Percentiles rank a stretch among this genome's conserved stretches.
Evolutionary conservation across 495 filamentous ascomycete species (phyloP).

Genomic region (Cryomyces minteri): DNA sequence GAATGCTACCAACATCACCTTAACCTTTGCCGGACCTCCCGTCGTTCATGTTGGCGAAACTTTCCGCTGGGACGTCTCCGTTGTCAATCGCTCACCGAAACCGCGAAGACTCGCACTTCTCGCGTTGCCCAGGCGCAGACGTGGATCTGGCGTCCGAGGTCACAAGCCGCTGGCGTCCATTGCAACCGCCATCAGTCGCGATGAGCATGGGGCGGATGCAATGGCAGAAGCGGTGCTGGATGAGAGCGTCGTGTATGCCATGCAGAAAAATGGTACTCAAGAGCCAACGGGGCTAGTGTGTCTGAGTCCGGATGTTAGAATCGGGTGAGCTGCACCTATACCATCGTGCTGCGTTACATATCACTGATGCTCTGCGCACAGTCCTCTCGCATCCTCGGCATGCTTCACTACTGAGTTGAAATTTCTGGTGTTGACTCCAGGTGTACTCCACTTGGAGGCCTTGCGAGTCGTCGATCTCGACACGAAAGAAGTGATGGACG

Average conservation of each 20-base stretch:
- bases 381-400: conserved; percentile 53
- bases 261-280: conserved; percentile 55
- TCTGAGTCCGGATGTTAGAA: conserved; percentile 63
- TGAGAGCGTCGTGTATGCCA: conserved; percentile 65
- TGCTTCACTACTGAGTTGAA: conserved; percentile 67
- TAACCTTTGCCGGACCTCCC: conserved; percentile 51
- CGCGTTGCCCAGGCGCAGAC: conserved; percentile 61
- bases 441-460: conserved; percentile 59
- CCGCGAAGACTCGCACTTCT: conserved; percentile 63
- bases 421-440: conserved; percentile 58
- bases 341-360: background rate
- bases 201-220: conserved; percentile 21
- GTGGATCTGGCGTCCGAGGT: conserved; percentile 39
- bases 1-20: conserved; percentile 32
- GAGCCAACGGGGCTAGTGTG: conserved; percentile 61
- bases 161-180: conserved; percentile 30
- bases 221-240: conserved; percentile 69
- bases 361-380: conserved; percentile 14
- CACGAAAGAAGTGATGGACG: conserved; percentile 65
- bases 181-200: conserved; percentile 23
- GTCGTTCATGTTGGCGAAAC: conserved; percentile 48
- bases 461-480: conserved; percentile 68
- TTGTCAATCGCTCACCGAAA: conserved; percentile 58
- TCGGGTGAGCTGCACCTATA: conserved; percentile 38
- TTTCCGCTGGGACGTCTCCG: conserved; percentile 76